These are phyloP conservation scores for Kitagawia praeruptora DNA, from an alignment of 129 eudicot genomes.

Conservation along the genomic window DNA sequence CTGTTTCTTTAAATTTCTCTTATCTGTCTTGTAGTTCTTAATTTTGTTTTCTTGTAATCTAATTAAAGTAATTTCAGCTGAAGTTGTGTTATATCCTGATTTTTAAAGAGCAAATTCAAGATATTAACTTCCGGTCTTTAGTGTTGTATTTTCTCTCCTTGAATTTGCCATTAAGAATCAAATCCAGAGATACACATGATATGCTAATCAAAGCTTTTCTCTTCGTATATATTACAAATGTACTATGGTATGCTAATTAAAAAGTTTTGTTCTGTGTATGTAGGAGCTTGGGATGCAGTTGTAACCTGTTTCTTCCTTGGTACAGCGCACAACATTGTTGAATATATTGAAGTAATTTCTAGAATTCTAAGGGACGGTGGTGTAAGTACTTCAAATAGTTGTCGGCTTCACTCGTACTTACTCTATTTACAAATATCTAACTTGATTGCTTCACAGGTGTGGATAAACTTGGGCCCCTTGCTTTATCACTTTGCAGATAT, in stretches of 20 bases:
- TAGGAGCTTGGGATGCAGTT: conserved; percentile 95
- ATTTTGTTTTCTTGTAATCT: background rate
- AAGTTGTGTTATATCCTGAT: background rate
- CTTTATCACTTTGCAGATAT: conserved; percentile 99
- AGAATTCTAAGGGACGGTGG: conserved; percentile 88
- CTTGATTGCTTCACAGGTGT: conserved; percentile 50
- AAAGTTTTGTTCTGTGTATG: conserved; percentile 14
- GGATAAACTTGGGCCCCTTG: conserved; percentile 96
- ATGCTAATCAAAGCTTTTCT: background rate
- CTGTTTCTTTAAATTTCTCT: background rate
- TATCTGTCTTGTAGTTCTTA: background rate
- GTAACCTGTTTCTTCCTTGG: conserved; percentile 95
- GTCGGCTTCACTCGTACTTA: conserved; percentile 3
- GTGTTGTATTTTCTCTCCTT: background rate
- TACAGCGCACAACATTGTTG: conserved; percentile 89
- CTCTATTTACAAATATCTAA: background rate
- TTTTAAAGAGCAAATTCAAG: background rate
- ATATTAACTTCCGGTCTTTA: background rate
- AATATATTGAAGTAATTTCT: conserved; percentile 83
- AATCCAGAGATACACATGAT: background rate
- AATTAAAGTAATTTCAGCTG: background rate
- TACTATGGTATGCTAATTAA: background rate
- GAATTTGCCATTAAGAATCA: background rate
- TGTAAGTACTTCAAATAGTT: conserved; percentile 37
- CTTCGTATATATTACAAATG: background rate